Base-by-base conservation (phyloP, 2,329 filamentous ascomycete species). In the Neofusicoccum umdonicola region DNA sequence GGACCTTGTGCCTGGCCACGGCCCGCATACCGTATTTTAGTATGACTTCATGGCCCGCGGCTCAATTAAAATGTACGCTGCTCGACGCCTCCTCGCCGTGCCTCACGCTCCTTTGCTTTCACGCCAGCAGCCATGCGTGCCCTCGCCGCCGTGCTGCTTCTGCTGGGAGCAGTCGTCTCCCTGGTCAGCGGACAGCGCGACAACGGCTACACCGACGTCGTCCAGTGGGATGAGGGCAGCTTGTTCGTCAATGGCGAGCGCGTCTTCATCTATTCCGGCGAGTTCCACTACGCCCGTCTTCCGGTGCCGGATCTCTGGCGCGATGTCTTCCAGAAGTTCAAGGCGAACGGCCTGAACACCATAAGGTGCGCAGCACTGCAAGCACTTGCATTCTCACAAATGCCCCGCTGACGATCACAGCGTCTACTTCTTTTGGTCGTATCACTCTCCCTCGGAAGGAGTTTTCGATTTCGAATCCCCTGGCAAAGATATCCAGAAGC, bases 161-260 rank as follows among this genome's bases (percentile, higher is more conserved):
- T 58, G 13, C 42, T 64, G 13, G 42, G 51, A 11, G 51, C 62
- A 34, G 62, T 44, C 15, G 31, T 48, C 42, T 64, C 62, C 15
- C 44, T 58, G 3, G 51, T 11, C 11, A 3, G 27, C 31, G 56
- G 27, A 0, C 62, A 65, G 77, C 82, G 70, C 63, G 77, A 82
- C 70, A 78, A 84, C 66, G 80, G 80, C 4, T 68, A 82, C 57
- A 84, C 78, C 65, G 69, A 79, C 4, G 74, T 80, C 27, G 82
- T 85, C 1, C 76, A 83, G 71, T 85, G 83, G 83, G 83, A 85
- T 66, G 79, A 83, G 63, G 83, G 83, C 71, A 84, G 82, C 70
- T 81, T 84, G 69, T 78, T 81, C 35, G 72, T 85, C 62, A 80
- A 85, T 60, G 81, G 80, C 34, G 77, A 84, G 68, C 74, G 83